Base-by-base conservation (phyloP, 257 asterid genomes). In the Solanum neorickii region DNA sequence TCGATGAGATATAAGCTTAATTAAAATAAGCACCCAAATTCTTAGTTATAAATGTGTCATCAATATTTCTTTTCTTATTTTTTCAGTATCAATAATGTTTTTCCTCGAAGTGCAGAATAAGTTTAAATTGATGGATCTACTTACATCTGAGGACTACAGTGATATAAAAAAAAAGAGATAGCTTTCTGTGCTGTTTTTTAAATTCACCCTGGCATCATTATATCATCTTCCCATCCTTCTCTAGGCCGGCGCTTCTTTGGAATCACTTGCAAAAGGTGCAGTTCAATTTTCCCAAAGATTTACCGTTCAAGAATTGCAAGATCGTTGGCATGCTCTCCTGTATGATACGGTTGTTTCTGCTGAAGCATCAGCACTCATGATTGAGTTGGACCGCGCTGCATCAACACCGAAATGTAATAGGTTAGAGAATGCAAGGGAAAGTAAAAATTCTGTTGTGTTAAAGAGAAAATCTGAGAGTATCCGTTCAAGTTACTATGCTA, bases 221-320 rank as follows among this genome's bases (percentile, higher is more conserved):
- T 42, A 29, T 49, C 65, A 37, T 60, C 9, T 73, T 56, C 29
- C 44, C 84, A 83, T 66, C 66, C 12, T n/a, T 44, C 83, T 78
- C 82, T 77, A 96, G 99, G 95, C 94, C 44, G 99, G 99, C 84
- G 98, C 98, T 75, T 94, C 98, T 41, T 89, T 96, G 90, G 98
- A 95, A 88, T 93, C 95, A 88, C 97, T 96, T 83, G 96, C 99
- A 23, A 94, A 91, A 94, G 98, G 98, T 12, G 96, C 96, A 11
- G 96, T 94, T 87, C 92, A 92, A 86, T 96, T 96, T 90, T 95
- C 99, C 75, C 93, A 90, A 35, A 89, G 91, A 83, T 95, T 89
- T 89, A 92, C 94, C 5, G 44, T 93, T 75, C 91, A 93, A 86
- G 98, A 95, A 89, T 89, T 96, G 86, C 92, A 90, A 68, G 91